Base-by-base conservation (phyloP, 768 basidiomycete species). In the Boletales sp. region DNA sequence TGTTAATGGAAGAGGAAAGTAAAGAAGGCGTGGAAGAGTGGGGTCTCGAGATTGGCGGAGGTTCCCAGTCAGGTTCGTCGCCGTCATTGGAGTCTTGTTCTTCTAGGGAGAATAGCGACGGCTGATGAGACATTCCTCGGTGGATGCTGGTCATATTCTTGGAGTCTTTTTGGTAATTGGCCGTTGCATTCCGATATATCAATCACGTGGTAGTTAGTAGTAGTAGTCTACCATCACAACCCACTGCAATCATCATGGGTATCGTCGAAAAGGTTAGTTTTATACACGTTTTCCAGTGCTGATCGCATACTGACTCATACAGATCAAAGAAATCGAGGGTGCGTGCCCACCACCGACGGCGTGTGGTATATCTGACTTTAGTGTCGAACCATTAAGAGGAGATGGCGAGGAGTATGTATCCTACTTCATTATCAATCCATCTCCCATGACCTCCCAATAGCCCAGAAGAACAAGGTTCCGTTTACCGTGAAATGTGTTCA, bases 291-390 rank as follows among this genome's bases (percentile, higher is more conserved):
- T 37, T 30, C 37, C n/a, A 35, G 11, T 34, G 5, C 19, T 35
- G 42, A 46, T 48, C 39, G 45, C 31, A 49, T 47, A 58, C 12
- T 54, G 33, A 33, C n/a, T 35, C 17, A 3, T 28, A 28, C 38
- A 94, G 92, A 95, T 96, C 60, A 94, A 93, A 69, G 92, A 90
- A 69, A 95, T 95, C 55, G 91, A 97, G 80, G 90, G 91, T 91
- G 66, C 72, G 87, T 56, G 41, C 30, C 45, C 9, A 34, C n/a
- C 31, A 39, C 8, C 15, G 25, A 28, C 25, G 25, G 25, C 25
- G 3, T 31, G 18, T 46, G 12, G n/a, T 33, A 37, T 42, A 21
- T 57, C 54, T 65, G 33, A 59, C 25, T 28, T 28, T 36, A 17
- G 12, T 44, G 31, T 36, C 18, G 44, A 36, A 49, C 13, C 33